Percentiles rank a stretch among this genome's conserved stretches.
Evolutionary conservation across 2,329 filamentous ascomycete genomes (phyloP).

Genomic region (Colletotrichum sojae): DNA sequence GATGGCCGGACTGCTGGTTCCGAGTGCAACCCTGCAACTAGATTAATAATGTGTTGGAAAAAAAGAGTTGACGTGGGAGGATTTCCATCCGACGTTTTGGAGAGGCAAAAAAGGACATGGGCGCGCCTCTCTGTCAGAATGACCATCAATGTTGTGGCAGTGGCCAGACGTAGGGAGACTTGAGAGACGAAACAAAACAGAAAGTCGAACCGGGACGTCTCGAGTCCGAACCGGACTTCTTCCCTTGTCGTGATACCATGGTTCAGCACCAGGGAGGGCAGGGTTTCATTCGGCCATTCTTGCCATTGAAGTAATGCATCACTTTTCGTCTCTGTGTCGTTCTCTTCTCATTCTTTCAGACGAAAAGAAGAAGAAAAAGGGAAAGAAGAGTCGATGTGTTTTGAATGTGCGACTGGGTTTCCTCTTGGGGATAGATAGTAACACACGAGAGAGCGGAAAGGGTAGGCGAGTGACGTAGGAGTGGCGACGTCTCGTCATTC

Average conservation of each 20-base stretch:
- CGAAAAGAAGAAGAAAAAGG: neutral
- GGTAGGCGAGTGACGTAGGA: too few relatives aligned
- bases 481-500: constrained; percentile 12
- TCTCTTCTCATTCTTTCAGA: neutral
- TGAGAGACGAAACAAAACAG: constrained; percentile 29
- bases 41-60: neutral
- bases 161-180: too few relatives aligned
- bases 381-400: too few relatives aligned
- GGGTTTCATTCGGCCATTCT: constrained; percentile 10
- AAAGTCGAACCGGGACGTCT: constrained; percentile 34
- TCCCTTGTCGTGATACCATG: neutral
- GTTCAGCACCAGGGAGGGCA: neutral
- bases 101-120: neutral
- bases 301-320: neutral
- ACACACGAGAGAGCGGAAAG: neutral
- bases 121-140: neutral
- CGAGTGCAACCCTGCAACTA: constrained; percentile 8
- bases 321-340: neutral
- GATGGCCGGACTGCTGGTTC: too few relatives aligned
- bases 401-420: constrained; percentile 1
- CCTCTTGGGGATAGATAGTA: neutral
- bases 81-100: constrained; percentile 26
- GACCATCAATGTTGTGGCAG: too few relatives aligned
- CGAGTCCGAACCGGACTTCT: constrained; percentile 10
- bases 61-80: neutral